phyloP scores from a whole-genome alignment of 2,329 filamentous ascomycete genomes.

The Colletotrichum sp. region DNA sequence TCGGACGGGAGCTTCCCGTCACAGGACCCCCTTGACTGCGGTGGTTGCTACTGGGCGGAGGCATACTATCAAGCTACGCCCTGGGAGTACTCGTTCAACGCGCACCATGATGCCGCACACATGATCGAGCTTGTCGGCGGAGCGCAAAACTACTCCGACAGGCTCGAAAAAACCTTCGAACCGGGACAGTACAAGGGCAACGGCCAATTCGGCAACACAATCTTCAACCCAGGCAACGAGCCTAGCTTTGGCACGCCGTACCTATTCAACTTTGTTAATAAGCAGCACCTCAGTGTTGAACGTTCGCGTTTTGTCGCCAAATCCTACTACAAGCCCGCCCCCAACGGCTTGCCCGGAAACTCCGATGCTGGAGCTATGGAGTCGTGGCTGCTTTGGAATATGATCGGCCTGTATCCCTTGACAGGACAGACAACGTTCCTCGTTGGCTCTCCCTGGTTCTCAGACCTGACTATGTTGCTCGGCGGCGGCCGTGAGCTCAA shows the following conservation, averaged over 20 bases:
- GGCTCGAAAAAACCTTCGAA: slow-evolving; percentile 67
- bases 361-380: slow-evolving; percentile 78
- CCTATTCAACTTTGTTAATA: slow-evolving; percentile 70
- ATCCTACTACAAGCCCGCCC: slow-evolving; percentile 60
- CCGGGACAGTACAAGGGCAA: slow-evolving; percentile 47
- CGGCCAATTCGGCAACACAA: slow-evolving; percentile 53
- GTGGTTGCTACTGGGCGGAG: slow-evolving; percentile 71
- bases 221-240: slow-evolving; percentile 74
- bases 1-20: slow-evolving; percentile 51
- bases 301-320: slow-evolving; percentile 65
- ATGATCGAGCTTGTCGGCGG: slow-evolving; percentile 64
- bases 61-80: slow-evolving; percentile 63
- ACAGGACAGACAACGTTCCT: slow-evolving; percentile 73
- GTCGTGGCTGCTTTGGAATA: slow-evolving; percentile 71
- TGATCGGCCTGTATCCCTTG: slow-evolving; percentile 72
- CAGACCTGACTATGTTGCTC: slow-evolving; percentile 62
- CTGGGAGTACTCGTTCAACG: slow-evolving; percentile 72
- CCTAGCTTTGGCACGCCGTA: slow-evolving; percentile 72
- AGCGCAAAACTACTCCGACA: slow-evolving; percentile 54
- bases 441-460: slow-evolving; percentile 68
- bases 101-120: slow-evolving; percentile 67
- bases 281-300: slow-evolving; percentile 65
- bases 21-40: slow-evolving; percentile 64
- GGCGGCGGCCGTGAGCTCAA: slow-evolving; percentile 57
- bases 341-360: slow-evolving; percentile 69